A percentile compares a stretch with the other conserved stretches of the same genome.
phyloP scores from a whole-genome alignment of 441 rosid species.

The Manihot esculenta region DNA sequence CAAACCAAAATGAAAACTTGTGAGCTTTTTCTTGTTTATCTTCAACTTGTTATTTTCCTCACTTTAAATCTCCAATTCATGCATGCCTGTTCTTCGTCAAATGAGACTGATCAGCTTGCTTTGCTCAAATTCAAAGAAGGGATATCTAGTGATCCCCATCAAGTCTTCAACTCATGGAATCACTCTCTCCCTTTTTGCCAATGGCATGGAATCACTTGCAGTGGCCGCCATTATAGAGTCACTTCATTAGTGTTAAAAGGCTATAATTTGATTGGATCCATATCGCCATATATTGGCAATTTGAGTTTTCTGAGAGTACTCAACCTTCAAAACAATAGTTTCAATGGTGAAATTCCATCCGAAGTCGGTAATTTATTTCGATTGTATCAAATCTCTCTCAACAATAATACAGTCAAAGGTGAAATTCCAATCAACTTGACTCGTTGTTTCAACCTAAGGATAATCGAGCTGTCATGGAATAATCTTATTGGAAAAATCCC shows the following conservation, averaged over 20 bases:
- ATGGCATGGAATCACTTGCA: too few species aligned
- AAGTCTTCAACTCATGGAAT: too few species aligned
- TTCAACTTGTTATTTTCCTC: too few species aligned
- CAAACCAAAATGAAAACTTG: too few species aligned
- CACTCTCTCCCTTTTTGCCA: too few species aligned
- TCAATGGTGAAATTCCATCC: background rate
- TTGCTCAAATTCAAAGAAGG: too few species aligned
- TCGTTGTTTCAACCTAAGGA: conserved; percentile 1
- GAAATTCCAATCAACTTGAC: background rate
- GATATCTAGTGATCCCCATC: too few species aligned
- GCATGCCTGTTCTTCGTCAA: too few species aligned
- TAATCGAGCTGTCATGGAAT: background rate
- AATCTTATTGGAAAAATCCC: conserved; percentile 7
- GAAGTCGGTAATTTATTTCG: background rate
- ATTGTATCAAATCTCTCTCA: background rate
- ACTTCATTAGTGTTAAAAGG: background rate
- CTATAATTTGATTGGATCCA: background rate
- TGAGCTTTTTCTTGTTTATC: too few species aligned
- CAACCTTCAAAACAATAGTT: background rate
- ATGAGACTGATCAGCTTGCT: too few species aligned
- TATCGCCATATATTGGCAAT: background rate
- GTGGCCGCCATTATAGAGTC: background rate
- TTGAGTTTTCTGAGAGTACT: background rate
- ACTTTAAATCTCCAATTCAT: too few species aligned
- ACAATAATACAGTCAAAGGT: background rate